Conservation (phyloP, 148 eudicot species). For the Rhododendron kiyosumense region DNA sequence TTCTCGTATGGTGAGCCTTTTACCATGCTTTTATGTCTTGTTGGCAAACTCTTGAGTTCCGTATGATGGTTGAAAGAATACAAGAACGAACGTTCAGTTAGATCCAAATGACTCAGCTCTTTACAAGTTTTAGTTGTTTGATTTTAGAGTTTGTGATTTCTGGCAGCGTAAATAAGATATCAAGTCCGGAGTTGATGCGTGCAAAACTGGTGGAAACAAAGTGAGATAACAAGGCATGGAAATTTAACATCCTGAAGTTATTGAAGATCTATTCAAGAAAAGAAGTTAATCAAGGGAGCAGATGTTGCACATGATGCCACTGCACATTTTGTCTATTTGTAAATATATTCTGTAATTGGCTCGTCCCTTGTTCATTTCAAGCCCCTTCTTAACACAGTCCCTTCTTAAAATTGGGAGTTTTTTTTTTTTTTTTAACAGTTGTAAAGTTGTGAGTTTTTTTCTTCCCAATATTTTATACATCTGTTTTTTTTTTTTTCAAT, state of each 20-base stretch:
- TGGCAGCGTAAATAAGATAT: constrained; percentile 58
- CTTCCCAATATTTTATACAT: too few species aligned
- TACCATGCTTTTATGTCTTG: background rate
- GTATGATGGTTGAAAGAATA: background rate
- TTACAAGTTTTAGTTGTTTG: constrained; percentile 3
- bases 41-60: background rate
- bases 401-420: too few species aligned
- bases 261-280: background rate
- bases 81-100: background rate
- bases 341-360: background rate
- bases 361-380: background rate
- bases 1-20: constrained; percentile 50
- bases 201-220: constrained; percentile 50
- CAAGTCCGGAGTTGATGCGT: constrained; percentile 52
- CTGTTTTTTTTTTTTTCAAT: too few species aligned
- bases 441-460: too few species aligned
- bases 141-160: constrained; percentile 13
- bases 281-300: background rate
- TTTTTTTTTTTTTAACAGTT: too few species aligned
- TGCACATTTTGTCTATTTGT: background rate
- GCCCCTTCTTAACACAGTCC: too few species aligned
- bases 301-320: background rate
- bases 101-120: background rate
- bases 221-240: constrained; percentile 17
- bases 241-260: background rate